Conservation (phyloP, 78 protist species). For the Speleostelium caveatum region DNA sequence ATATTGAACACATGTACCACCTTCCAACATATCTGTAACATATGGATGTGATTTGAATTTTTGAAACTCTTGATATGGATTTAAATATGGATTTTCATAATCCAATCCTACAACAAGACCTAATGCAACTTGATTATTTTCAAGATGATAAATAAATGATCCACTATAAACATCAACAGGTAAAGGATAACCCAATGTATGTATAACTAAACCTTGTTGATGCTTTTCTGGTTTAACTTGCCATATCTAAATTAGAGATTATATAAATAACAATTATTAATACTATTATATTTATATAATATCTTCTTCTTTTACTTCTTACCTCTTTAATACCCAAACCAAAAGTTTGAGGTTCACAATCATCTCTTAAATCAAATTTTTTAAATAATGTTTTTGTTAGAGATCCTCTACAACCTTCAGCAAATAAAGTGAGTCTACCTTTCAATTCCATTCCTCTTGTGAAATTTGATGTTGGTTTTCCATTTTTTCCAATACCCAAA, state of each 20-base stretch:
- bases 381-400: conserved; percentile 85
- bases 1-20: conserved; percentile 90
- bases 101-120: conserved; percentile 97
- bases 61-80: conserved; percentile 95
- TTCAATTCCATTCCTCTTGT: conserved; percentile 96
- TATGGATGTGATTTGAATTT: conserved; percentile 91
- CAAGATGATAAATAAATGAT: conserved; percentile 95
- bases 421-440: conserved; percentile 92
- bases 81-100: conserved; percentile 93
- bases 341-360: conserved; percentile 90
- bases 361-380: conserved; percentile 83
- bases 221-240: conserved; percentile 89
- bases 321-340: conserved; percentile 98
- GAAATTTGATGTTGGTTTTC: conserved; percentile 73
- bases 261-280: neutral
- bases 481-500: conserved; percentile 93
- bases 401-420: conserved; percentile 97
- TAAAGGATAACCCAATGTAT: conserved; percentile 97
- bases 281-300: neutral
- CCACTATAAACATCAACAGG: conserved; percentile 94
- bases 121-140: conserved; percentile 79
- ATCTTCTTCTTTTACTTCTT: neutral
- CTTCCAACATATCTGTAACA: conserved; percentile 80
- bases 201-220: conserved; percentile 85
- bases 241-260: conserved; percentile 87